Base-by-base conservation (phyloP, 257 asterid species). In the Solanum raphanifolium region DNA sequence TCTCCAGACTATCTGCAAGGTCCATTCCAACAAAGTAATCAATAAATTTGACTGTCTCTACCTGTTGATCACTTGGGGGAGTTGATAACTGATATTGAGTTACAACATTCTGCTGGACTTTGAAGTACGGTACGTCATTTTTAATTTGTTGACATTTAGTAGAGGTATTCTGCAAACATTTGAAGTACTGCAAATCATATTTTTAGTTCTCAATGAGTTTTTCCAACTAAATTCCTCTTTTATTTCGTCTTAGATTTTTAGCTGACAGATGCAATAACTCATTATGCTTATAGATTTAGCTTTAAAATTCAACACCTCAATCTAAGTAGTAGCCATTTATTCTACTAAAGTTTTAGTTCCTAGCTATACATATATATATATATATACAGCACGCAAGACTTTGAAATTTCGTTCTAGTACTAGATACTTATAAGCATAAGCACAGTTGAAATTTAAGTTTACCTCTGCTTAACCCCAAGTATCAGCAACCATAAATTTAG, bases 1-100 rank as follows among this genome's bases (percentile, higher is more conserved):
- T 78, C 62, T 78, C n/a, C 36, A 6, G 84, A 25, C 32, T 78
- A 78, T 78, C 84, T 78, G 84, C 62, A 78, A 76, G 35, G 35
- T 78, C 62, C 84, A 38, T n/a, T 39, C 62, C 84, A 25, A 78
- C 21, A 78, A 78, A 41, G 36, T 78, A 43, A 39, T 39, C 32
- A 78, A 78, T 78, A 78, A 25, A 78, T 76, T 41, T 78, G 21
- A 78, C 23, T 13, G 4, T 78, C 46, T 78, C 84, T 78, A 78
- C 84, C 52, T 76, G 34, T 76, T 5, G 3, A 39, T n/a, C 6
- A 3, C 31, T 38, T 76, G 55, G 29, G 25, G 12, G 34, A 76
- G 62, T n/a, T 76, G 83, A 76, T 13, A 38, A 13, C 15, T 38
- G 21, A 75, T 75, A 36, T 7, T 3, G 34, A 75, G 46, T 36